Conservation (phyloP, 192 early-diverging fungal species). For the Spizellomyces sp. region DNA sequence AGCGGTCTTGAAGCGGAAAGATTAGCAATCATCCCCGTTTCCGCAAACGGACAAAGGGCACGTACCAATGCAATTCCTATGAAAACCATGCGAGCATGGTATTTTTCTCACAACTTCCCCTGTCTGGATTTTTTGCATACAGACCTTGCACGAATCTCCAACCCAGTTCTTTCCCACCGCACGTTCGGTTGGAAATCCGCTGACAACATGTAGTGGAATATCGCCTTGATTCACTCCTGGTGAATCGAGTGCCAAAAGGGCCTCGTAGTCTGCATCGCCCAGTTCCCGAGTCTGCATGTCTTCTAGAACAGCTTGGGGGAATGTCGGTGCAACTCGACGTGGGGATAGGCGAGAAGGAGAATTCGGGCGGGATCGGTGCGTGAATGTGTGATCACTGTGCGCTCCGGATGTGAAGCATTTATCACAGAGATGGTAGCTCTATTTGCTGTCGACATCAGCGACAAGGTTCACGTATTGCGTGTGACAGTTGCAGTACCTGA, state of each 20-base stretch:
- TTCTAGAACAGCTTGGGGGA: conserved; percentile 18
- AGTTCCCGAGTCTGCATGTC: conserved; percentile 37
- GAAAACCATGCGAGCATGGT: conserved; percentile 46
- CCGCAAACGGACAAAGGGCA: background rate
- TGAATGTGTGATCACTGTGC: conserved; percentile 41
- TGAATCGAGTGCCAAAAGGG: conserved; percentile 28
- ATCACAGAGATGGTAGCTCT: conserved; percentile 38
- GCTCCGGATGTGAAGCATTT: conserved; percentile 37
- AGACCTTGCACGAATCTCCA: conserved; percentile 30
- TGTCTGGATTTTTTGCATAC: conserved; percentile 12
- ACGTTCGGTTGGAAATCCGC: conserved; percentile 31
- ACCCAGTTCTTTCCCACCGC: conserved; percentile 18
- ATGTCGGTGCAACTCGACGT: conserved; percentile 19
- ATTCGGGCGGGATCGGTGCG: background rate
- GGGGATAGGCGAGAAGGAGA: conserved; percentile 9
- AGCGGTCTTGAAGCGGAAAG: conserved; percentile 31
- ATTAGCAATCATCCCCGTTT: too few species aligned
- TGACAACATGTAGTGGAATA: conserved; percentile 49
- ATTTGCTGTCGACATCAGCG: background rate
- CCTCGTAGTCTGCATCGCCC: conserved; percentile 35
- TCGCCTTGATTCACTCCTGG: conserved; percentile 30
- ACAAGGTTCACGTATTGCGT: background rate
- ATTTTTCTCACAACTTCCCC: conserved; percentile 37
- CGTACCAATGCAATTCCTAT: conserved; percentile 42
- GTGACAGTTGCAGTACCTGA: background rate